Evolutionary conservation across 306 rosid species (phyloP).

Genomic region (Cicer arietinum): DNA sequence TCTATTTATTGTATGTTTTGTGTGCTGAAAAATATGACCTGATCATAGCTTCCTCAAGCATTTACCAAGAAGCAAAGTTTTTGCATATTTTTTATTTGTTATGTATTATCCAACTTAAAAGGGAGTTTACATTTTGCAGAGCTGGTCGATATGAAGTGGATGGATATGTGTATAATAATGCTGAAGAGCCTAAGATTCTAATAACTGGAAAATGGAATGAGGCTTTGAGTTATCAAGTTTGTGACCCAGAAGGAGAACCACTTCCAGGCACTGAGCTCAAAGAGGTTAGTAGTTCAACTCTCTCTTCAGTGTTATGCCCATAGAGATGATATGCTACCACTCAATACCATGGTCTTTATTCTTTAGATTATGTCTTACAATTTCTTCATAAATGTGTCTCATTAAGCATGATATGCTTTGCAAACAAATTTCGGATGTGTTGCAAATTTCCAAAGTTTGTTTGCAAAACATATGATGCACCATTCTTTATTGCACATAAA

Average conservation of each 20-base stretch:
- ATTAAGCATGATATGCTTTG: neutral
- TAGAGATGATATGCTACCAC: slow-evolving; percentile 1
- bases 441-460: neutral
- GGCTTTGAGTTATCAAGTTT: slow-evolving; percentile 78
- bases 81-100: neutral
- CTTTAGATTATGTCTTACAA: neutral
- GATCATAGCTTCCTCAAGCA: too few species aligned
- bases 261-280: slow-evolving; percentile 77
- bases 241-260: slow-evolving; percentile 94
- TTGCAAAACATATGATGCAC: slow-evolving; percentile 14
- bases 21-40: too few species aligned
- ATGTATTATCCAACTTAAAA: slow-evolving; percentile 15
- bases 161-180: slow-evolving; percentile 78
- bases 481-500: neutral
- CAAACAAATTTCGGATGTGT: neutral
- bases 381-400: slow-evolving; percentile 20
- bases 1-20: too few species aligned
- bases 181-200: slow-evolving; percentile 83
- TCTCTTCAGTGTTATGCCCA: slow-evolving; percentile 11
- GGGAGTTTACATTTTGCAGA: slow-evolving; percentile 51
- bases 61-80: too few species aligned
- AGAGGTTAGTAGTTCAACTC: slow-evolving; percentile 64
- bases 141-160: slow-evolving; percentile 96
- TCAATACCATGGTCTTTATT: slow-evolving; percentile 2
- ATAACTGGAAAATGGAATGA: slow-evolving; percentile 97